phyloP scores from a whole-genome alignment of 257 asterid genomes.

The Solanum virginianum region DNA sequence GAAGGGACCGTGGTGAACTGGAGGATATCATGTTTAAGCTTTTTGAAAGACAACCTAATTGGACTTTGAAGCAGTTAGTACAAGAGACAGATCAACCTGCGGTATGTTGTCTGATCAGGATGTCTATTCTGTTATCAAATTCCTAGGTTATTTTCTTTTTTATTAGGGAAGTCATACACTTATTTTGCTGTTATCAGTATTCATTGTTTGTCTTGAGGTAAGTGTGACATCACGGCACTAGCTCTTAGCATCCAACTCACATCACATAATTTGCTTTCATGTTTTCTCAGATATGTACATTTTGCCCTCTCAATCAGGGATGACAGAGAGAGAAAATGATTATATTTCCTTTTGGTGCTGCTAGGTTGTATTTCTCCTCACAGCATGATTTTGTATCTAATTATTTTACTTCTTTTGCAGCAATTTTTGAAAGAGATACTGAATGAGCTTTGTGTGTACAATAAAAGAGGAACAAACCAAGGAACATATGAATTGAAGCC shows the following conservation, averaged over 20 bases:
- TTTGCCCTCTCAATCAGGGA: not conserved
- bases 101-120: slow-evolving; percentile 30
- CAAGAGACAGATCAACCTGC: slow-evolving; percentile 98
- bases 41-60: slow-evolving; percentile 88
- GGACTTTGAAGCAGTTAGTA: slow-evolving; percentile 94
- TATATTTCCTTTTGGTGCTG: not conserved
- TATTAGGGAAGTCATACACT: not conserved
- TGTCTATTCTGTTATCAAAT: not conserved
- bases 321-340: not conserved
- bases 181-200: not conserved
- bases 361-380: not conserved
- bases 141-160: not conserved
- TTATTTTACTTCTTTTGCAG: slow-evolving; percentile 29
- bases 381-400: not conserved
- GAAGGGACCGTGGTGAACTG: slow-evolving; percentile 95
- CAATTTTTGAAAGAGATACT: slow-evolving; percentile 96
- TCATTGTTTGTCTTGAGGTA: not conserved
- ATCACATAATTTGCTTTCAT: not conserved
- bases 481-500: slow-evolving; percentile 98
- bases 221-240: not conserved
- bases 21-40: slow-evolving; percentile 98
- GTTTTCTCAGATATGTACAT: not conserved
- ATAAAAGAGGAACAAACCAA: slow-evolving; percentile 93
- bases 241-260: not conserved
- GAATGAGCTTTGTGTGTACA: slow-evolving; percentile 86